Base-by-base conservation (phyloP, 2,329 filamentous ascomycete species). In the Blastomyces silverae region DNA sequence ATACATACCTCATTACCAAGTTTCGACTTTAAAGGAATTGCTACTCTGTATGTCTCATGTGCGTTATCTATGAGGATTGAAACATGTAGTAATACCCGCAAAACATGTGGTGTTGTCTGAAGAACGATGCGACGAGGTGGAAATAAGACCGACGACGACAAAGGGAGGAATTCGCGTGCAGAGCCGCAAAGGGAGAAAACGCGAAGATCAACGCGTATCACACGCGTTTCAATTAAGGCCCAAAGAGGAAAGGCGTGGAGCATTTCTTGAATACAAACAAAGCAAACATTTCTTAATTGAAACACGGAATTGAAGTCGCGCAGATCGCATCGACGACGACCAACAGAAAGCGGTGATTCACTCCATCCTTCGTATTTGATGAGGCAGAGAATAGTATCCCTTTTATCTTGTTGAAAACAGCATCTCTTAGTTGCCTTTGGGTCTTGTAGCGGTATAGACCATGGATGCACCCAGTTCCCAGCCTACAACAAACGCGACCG, bases 201-300 rank as follows among this genome's bases (percentile, higher is more conserved):
- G 56, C 64, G 34, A 42, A 55, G 64, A 53, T 57, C 37, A 52
- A 62, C 61, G 61, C 61, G 61, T 44, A 6, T 8, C 20, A 7
- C 17, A 58, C 60, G 65, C 66, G 66, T 72, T 69, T 70, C 73
- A 76, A 76, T 78, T 78, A 73, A 75, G 63, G 65, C 72, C 69
- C 44, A 57, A 69, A 72, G 64, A 39, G 72, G 74, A 70, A 69
- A 61, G 28, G 59, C 22, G 28, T 3, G 1, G 25, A 25, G 15
- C 1, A 15, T 20, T 15, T 15, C 11, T 10, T 2, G 15, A 1
- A 48, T 53, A 57, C 71, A 73, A 73, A 73, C 72, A 70, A 39
- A 50, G 55, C 71, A 73, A 73, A 73, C 71, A 70, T 59, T 42
- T 59, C 7, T 55, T 31, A 52, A 61, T 48, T 13, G 28, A 44